A percentile compares a stretch with the other conserved stretches of the same genome.
Evolutionary conservation across 169 alveolate species (phyloP).

Genomic region (Eimeria necatrix): DNA sequence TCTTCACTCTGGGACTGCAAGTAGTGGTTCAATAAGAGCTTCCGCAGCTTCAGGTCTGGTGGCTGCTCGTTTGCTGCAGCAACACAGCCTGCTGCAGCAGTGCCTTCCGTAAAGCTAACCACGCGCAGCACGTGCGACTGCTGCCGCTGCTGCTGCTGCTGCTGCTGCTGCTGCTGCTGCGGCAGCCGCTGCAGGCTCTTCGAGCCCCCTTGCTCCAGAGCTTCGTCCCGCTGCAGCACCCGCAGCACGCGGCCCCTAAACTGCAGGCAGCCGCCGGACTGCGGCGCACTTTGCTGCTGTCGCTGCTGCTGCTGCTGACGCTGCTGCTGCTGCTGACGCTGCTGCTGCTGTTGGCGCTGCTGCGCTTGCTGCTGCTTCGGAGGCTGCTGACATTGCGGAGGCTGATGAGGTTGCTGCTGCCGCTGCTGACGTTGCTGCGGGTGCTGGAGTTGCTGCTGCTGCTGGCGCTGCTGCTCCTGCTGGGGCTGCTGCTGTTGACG

Average conservation of each 20-base stretch:
- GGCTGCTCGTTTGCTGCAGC: not conserved
- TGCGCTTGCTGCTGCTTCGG: no score
- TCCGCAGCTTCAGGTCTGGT: conserved; percentile 1
- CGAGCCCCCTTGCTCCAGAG: not conserved
- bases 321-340: not conserved
- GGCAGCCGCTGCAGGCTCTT: not conserved
- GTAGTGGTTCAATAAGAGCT: not conserved
- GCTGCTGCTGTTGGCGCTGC: conserved; percentile 37
- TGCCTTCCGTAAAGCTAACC: not conserved
- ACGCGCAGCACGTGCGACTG: not conserved
- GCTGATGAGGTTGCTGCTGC: no score
- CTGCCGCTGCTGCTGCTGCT: conserved; percentile 5
- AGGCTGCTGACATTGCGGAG: no score
- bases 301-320: not conserved
- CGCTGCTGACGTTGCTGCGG: no score
- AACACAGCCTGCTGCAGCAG: not conserved
- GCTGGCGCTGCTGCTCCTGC: no score
- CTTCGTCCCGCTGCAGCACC: not conserved
- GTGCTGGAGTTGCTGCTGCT: no score
- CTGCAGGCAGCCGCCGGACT: not conserved
- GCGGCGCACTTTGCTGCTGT: no score
- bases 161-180: conserved; percentile 26
- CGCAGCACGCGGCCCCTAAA: not conserved
- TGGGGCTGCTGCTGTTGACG: no score
- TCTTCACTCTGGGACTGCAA: not conserved